Conservation (phyloP, 495 filamentous ascomycete species). For the Peziza echinospora region DNA sequence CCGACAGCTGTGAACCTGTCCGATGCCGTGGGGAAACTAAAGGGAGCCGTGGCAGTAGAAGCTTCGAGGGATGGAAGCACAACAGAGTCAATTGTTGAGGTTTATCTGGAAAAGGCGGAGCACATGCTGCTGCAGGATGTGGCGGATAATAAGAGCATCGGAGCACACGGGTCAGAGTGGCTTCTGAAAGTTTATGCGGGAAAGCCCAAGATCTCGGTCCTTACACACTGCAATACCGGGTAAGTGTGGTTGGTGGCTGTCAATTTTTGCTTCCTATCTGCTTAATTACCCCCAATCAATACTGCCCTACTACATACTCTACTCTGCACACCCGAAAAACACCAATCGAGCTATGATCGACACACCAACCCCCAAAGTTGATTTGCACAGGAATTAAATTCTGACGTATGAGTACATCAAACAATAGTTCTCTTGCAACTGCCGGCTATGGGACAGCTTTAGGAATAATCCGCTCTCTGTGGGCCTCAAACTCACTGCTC, state of each 20-base stretch:
- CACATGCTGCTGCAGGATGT: conserved; percentile 75
- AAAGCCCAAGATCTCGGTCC: conserved; percentile 37
- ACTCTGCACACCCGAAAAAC: too few relatives aligned
- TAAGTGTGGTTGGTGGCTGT: too few relatives aligned
- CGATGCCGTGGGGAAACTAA: conserved; percentile 68
- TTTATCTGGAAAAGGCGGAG: conserved; percentile 59
- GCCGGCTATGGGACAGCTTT: conserved; percentile 91
- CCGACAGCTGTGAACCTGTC: conserved; percentile 89
- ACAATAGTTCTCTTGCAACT: conserved; percentile 61
- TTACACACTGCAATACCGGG: conserved; percentile 97
- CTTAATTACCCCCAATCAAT: too few relatives aligned
- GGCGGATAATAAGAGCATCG: conserved; percentile 65
- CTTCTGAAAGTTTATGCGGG: conserved; percentile 30
- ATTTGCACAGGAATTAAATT: not conserved
- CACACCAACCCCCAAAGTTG: too few relatives aligned
- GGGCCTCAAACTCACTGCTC: conserved; percentile 37
- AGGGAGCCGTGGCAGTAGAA: conserved; percentile 28
- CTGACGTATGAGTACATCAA: conserved; percentile 8
- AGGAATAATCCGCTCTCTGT: conserved; percentile 75
- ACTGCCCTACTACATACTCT: not conserved
- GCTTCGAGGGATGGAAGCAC: conserved; percentile 13
- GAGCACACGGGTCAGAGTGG: conserved; percentile 65
- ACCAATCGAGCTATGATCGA: too few relatives aligned
- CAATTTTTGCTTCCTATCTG: too few relatives aligned
- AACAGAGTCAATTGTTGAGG: conserved; percentile 22